Base-by-base conservation (phyloP, 208 protist species). In the Acanthamoeba lenticulata region DNA sequence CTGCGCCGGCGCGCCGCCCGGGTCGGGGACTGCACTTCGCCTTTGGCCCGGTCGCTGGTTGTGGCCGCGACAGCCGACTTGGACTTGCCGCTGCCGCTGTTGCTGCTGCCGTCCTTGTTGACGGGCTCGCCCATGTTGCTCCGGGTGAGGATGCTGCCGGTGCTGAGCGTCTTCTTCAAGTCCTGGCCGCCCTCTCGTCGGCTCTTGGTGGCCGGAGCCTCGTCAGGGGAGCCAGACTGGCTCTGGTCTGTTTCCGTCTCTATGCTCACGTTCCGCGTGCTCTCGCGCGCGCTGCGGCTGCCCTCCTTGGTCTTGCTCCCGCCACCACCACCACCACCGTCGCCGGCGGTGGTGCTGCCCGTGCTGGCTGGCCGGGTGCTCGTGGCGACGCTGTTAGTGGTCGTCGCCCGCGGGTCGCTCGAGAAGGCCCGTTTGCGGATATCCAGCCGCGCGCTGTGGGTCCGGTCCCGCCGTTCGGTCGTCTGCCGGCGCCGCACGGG, bases 81-180 rank as follows among this genome's bases (percentile, higher is more conserved):
- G n/a, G n/a, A n/a, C n/a, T n/a, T n/a, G n/a, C n/a, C n/a, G n/a
- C n/a, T n/a, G n/a, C n/a, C n/a, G n/a, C n/a, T n/a, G n/a, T n/a
- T n/a, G n/a, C n/a, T n/a, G 47, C 47, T 67, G 57, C n/a, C 27
- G 57, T 67, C n/a, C 57, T 85, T 85, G 69, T 11, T 36, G 44
- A 57, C 13, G 74, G 29, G 74, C 17, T 38, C 5, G 6, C 7
- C 72, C 72, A 83, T 49, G 11, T 44, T 83, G 72, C 69, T 36
- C 38, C 69, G 34, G 9, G 44, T 55, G 1, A 55, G 74, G 15
- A 79, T 79, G 74, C 45, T 85, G 27, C 74, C 74, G 27, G 74
- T 55, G 74, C 74, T 85, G 42, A 85, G 44, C 38, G 74, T 85
- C 74, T 85, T 85, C 44, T 85, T 85, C 74, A 85, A 55, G 27